Percentiles rank a stretch among this genome's conserved stretches.
These are phyloP conservation scores for Penicillium antarcticum DNA, from an alignment of 495 filamentous ascomycete species.

Conservation along the genomic window DNA sequence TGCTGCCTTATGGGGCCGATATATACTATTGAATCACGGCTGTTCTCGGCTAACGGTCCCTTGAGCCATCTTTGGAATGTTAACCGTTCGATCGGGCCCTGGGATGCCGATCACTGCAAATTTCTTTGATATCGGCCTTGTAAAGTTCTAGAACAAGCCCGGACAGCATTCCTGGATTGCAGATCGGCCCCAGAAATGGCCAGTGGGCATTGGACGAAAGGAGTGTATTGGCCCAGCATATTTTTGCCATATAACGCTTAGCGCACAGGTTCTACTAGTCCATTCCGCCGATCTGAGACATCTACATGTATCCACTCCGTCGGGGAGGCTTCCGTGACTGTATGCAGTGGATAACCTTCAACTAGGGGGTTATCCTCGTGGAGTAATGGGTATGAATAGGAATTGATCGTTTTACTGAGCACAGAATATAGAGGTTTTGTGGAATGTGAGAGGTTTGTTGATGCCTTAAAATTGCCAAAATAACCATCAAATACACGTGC, in stretches of 20 bases:
- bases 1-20: background rate
- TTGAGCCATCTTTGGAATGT: slow-evolving; percentile 12
- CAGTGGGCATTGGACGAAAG: too few species aligned
- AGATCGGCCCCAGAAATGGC: too few species aligned
- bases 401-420: too few species aligned
- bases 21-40: background rate
- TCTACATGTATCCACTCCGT: background rate
- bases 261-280: background rate
- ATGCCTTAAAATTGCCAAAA: background rate
- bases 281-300: slow-evolving; percentile 2
- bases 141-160: too few species aligned
- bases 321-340: background rate
- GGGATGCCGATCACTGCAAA: slow-evolving; percentile 6
- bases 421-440: too few species aligned
- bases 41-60: slow-evolving; percentile 9
- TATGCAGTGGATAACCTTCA: background rate
- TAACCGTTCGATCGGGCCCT: slow-evolving; percentile 17
- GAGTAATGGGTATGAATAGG: background rate
- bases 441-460: background rate
- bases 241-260: too few species aligned
- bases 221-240: background rate
- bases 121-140: background rate
- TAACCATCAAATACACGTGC: background rate
- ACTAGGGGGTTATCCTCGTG: background rate
- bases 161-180: background rate